Percentiles rank a stretch among this genome's conserved stretches.
Conservation (phyloP, 176 grass and related monocot species). For the Oryza officinalis region DNA sequence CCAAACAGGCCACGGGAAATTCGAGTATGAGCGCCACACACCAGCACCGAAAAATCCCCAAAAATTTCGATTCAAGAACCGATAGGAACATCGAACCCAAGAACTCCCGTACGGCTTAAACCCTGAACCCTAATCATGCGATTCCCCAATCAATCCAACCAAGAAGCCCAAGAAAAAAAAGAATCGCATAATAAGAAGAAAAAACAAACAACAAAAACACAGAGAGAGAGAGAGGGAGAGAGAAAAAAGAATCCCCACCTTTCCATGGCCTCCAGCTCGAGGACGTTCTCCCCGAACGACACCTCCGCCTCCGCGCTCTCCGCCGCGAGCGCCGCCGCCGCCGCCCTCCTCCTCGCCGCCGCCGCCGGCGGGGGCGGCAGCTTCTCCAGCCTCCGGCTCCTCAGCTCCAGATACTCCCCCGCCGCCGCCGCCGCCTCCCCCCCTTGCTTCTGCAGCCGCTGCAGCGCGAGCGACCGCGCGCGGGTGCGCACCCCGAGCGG, state of each 20-base stretch:
- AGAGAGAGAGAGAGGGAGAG: neutral
- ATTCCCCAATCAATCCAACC: neutral
- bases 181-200: neutral
- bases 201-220: neutral
- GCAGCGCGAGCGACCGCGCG: conserved; percentile 47
- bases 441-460: conserved; percentile 36
- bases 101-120: neutral
- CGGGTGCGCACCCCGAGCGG: conserved; percentile 63
- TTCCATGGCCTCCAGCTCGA: conserved; percentile 30
- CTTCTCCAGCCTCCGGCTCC: conserved; percentile 75
- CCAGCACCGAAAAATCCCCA: neutral
- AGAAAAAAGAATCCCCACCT: conserved; percentile 25
- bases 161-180: conserved; percentile 9
- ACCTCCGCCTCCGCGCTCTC: conserved; percentile 22
- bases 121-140: conserved; percentile 10
- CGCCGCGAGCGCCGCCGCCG: neutral
- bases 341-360: neutral
- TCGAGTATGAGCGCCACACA: neutral
- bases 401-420: conserved; percentile 67
- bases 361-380: neutral
- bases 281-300: conserved; percentile 46
- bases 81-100: neutral
- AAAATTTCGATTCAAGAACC: neutral
- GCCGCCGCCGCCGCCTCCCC: neutral
- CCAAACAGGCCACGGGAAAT: neutral